Evolutionary conservation across 495 filamentous ascomycete species (phyloP).

Genomic region (Darksidea phi): DNA sequence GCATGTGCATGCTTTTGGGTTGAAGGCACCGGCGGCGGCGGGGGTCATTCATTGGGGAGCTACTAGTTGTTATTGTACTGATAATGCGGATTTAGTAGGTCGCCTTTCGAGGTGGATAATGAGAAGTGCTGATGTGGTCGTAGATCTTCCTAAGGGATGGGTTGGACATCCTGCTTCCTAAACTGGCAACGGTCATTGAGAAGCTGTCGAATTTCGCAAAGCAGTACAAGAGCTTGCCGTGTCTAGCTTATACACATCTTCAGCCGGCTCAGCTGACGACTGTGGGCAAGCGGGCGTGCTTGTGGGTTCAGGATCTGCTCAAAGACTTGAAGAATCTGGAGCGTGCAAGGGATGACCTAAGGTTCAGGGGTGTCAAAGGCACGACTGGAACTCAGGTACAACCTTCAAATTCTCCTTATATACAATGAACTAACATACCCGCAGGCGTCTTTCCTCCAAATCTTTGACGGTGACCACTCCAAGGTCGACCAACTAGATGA

Average conservation of each 20-base stretch:
- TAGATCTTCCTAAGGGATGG: conserved; percentile 71
- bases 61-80: conserved; percentile 57
- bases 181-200: conserved; percentile 79
- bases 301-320: conserved; percentile 87
- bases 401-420: background rate
- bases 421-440: background rate
- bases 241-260: conserved; percentile 82
- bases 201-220: conserved; percentile 76
- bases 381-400: conserved; percentile 66
- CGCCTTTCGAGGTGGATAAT: background rate
- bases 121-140: conserved; percentile 5
- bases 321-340: conserved; percentile 85
- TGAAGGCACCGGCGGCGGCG: conserved; percentile 74
- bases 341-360: conserved; percentile 66
- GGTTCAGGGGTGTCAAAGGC: conserved; percentile 68
- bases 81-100: conserved; percentile 72
- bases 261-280: conserved; percentile 72
- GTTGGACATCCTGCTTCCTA: conserved; percentile 76
- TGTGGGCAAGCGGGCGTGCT: conserved; percentile 73
- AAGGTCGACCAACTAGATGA: conserved; percentile 74
- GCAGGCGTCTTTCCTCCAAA: conserved; percentile 71
- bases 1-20: conserved; percentile 72
- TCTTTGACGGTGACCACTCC: conserved; percentile 75
- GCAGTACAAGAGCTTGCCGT: conserved; percentile 66
- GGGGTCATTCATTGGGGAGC: conserved; percentile 85